Conservation (phyloP, 2,329 filamentous ascomycete genomes). For the Colletotrichum somersetense region DNA sequence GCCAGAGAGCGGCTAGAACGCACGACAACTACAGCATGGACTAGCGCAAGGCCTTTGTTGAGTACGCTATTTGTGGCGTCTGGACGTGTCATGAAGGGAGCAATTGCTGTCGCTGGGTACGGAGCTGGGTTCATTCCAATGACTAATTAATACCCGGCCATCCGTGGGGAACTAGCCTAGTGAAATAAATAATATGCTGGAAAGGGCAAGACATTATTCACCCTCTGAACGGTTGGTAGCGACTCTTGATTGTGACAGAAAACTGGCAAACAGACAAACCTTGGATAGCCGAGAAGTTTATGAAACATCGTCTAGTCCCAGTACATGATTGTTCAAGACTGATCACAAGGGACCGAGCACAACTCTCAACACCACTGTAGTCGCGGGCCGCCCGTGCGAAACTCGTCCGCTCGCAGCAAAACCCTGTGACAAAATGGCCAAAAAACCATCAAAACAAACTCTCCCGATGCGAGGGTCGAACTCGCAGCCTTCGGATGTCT, state of each 20-base stretch:
- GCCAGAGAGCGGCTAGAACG: neutral
- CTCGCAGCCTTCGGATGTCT: neutral
- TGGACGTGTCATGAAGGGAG: neutral
- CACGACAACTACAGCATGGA: neutral
- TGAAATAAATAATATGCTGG: neutral
- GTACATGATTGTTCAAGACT: neutral
- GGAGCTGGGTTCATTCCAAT: neutral
- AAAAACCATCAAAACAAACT: neutral
- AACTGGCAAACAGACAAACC: neutral
- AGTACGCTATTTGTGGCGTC: neutral
- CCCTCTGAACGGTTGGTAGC: neutral
- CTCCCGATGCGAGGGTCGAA: conserved; percentile 8
- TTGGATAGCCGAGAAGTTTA: neutral
- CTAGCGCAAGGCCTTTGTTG: neutral
- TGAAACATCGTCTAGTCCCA: neutral
- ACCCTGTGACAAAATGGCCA: neutral
- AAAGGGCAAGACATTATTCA: neutral
- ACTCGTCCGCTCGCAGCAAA: neutral
- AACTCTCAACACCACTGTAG: neutral
- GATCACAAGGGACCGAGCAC: neutral
- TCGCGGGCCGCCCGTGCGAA: neutral
- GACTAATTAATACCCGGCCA: neutral
- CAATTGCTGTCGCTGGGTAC: neutral
- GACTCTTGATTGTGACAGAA: neutral
- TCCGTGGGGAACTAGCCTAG: neutral